Base-by-base conservation (phyloP, 2,329 filamentous ascomycete species). In the Pseudogymnoascus sp. region DNA sequence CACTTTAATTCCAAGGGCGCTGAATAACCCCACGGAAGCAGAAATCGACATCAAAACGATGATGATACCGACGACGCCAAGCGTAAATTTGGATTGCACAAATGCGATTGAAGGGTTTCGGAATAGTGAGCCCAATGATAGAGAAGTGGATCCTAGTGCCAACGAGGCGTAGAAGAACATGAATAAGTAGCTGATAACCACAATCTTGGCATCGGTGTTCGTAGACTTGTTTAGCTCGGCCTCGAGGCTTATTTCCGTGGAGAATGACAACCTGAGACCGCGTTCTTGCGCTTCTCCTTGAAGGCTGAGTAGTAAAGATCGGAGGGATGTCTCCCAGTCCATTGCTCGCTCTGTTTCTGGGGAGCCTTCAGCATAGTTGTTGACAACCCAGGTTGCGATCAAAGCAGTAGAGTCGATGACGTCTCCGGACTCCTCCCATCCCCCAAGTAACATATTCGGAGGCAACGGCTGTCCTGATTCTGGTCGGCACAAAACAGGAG, bases 141-240 rank as follows among this genome's bases (percentile, higher is more conserved):
- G 80, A 5, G 89, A 92, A 0, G 90, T 95, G 1, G 93, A 96
- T 0, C 95, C 95, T 0, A 99, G 81, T 0, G 95, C 93, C 62
- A 99, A 78, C 5, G 93, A 97, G 3, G 93, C 95, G 72, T 99
- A 99, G 66, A 99, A 78, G 76, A 99, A 99, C 95, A 99, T 99
- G 78, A 97, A 91, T 67, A 97, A 82, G 77, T 99, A 99, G 80
- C 93, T 97, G 76, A 99, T 88, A 62, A 93, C 86, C 24, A 99
- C 86, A 70, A 99, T 99, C 75, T 93, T 97, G 50, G 93, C 96
- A 75, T 99, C 95, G 0, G 95, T 97, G 75, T 99, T 99, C 60
- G 92, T 97, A 38, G 92, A 96, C 77, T 97, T 96, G 79, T 97
- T 99, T 64, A 99, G 81, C 73, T 99, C 95, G 73, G 97, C 84